phyloP scores from a whole-genome alignment of 768 basidiomycete genomes.

The Amanita pseudoporphyria region DNA sequence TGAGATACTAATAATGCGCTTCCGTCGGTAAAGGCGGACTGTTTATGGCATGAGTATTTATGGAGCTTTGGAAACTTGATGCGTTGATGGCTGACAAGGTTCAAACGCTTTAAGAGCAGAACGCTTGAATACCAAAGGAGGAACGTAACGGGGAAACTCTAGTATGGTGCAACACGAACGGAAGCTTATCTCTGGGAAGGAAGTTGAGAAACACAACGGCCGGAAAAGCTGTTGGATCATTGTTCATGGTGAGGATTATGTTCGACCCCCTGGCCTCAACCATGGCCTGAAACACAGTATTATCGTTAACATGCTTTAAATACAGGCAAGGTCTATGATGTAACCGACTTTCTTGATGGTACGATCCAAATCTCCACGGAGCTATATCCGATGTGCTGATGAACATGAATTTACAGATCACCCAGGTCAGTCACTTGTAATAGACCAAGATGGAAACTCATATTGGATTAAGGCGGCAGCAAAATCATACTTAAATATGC shows the following conservation, averaged over 20 bases:
- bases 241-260: conserved; percentile 70
- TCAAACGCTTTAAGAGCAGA: no score
- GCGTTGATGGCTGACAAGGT: no score
- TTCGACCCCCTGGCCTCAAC: background rate
- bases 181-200: conserved; percentile 29
- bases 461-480: conserved; percentile 45
- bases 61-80: no score
- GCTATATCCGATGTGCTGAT: background rate
- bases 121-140: no score
- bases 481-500: conserved; percentile 84
- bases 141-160: no score
- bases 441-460: background rate
- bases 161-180: background rate
- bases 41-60: no score
- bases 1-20: no score
- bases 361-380: conserved; percentile 12
- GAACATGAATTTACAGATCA: conserved; percentile 38
- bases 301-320: no score
- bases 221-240: conserved; percentile 76
- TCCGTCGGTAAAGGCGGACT: no score
- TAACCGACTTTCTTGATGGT: conserved; percentile 71
- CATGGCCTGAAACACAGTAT: background rate
- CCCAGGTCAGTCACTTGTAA: conserved; percentile 32
- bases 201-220: conserved; percentile 45
- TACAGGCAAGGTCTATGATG: conserved; percentile 66